Base-by-base conservation (phyloP, 2,329 filamentous ascomycete species). In the Cryphonectria carpinicola region DNA sequence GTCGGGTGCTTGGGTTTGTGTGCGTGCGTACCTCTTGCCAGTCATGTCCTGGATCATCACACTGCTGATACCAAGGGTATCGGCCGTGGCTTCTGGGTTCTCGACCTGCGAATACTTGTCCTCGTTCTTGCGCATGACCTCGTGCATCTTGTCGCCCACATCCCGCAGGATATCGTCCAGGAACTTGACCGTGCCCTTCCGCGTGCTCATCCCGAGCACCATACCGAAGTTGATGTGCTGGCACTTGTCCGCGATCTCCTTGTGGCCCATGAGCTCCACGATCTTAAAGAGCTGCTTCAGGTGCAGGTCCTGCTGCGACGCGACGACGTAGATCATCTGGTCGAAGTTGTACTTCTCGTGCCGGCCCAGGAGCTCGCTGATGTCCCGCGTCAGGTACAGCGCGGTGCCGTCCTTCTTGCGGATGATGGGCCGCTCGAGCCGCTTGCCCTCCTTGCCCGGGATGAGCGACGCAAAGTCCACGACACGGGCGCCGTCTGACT, bases 41-140 rank as follows among this genome's bases (percentile, higher is more conserved):
- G 89, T 92, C 94, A 98, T 97, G 79, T 98, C 96, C 82, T 98
- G 95, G 28, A 97, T 94, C 94, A 98, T 98, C 78, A 98, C 95
- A 78, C 93, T 92, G 74, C 92, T 95, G 79, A 98, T 98, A 74
- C 95, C 96, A 3, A 98, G 88, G 14, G 89, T 93, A 82, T 98
- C 96, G 72, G 96, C 94, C 13, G 91, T 92, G 68, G 89, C 87
- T 68, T 89, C 90, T 0, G 95, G 95, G 80, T 98, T 86, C 77
- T 91, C 92, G 28, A 99, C 91, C 81, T 98, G 94, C 70, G 89
- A 84, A 82, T 98, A 99, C 85, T 99, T 99, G 78, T 88, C 86
- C 76, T 92, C 87, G 81, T 98, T 98, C 84, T 92, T 92, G 81
- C 85, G 89, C 96, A 99, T 99, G 66, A 97, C 93, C 73, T 97